Evolutionary conservation across 345 rosid genomes (phyloP).

Genomic region (Syzygium grande): DNA sequence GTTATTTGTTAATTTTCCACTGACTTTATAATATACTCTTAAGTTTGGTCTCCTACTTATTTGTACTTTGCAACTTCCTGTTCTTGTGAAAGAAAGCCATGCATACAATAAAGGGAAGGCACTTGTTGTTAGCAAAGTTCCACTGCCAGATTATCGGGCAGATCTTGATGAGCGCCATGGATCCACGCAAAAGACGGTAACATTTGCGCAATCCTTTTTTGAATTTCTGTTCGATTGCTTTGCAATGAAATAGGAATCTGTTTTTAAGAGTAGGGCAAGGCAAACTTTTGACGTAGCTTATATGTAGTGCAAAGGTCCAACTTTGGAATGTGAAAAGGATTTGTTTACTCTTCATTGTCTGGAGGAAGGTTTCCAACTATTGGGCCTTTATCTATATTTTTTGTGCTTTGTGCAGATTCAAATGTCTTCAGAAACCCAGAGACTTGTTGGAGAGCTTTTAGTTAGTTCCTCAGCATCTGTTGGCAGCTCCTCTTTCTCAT

Average conservation of each 20-base stretch:
- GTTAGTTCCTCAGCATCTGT: conserved; percentile 33
- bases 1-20: background rate
- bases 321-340: background rate
- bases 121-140: conserved; percentile 90
- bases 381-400: background rate
- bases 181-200: conserved; percentile 79
- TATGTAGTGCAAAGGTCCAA: background rate
- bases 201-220: background rate
- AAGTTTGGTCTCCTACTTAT: background rate
- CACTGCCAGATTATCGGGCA: conserved; percentile 79
- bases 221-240: background rate
- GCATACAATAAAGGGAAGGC: conserved; percentile 85
- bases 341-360: background rate
- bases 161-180: conserved; percentile 97
- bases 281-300: background rate
- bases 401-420: conserved; percentile 46
- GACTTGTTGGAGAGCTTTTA: conserved; percentile 74
- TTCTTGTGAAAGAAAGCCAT: conserved; percentile 73
- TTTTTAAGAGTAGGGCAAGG: background rate
- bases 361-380: background rate
- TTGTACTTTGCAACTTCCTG: conserved; percentile 4
- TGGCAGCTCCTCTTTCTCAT: conserved; percentile 22
- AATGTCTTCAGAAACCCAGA: conserved; percentile 85
- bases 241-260: background rate
- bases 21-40: background rate